These are phyloP conservation scores for Cardamine occulta DNA, from an alignment of 345 rosid species.

Conservation along the genomic window DNA sequence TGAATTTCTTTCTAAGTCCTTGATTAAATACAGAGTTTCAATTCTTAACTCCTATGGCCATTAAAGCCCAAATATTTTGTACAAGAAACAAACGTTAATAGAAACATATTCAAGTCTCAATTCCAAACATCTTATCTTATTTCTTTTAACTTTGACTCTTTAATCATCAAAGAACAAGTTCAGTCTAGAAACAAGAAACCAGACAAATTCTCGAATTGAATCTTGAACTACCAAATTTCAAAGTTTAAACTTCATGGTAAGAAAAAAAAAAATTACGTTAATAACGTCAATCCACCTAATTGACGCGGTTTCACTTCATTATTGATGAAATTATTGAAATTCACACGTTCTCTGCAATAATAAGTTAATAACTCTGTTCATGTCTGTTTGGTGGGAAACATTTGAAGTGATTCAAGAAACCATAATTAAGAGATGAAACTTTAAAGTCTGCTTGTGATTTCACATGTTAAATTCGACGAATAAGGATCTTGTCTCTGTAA, in stretches of 20 bases:
- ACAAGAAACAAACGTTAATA: background rate
- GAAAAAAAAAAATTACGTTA: background rate
- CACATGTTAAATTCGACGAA: conserved; percentile 25
- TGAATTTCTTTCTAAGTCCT: conserved; percentile 37
- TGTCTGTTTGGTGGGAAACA: conserved; percentile 21
- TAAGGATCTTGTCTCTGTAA: conserved; percentile 29
- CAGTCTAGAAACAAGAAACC: background rate
- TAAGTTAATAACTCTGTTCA: conserved; percentile 16
- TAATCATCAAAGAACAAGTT: conserved; percentile 7
- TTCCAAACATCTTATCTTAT: background rate
- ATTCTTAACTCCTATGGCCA: conserved; percentile 47
- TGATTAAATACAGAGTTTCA: conserved; percentile 50
- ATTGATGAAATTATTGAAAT: conserved; percentile 1
- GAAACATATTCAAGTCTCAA: background rate
- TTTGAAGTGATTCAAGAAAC: conserved; percentile 1
- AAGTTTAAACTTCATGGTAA: background rate
- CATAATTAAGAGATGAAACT: conserved; percentile 5
- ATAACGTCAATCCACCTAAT: conserved; percentile 17
- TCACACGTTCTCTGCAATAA: conserved; percentile 29
- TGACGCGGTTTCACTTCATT: background rate
- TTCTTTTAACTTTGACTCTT: background rate
- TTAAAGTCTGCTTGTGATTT: conserved; percentile 1
- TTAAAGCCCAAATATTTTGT: conserved; percentile 25
- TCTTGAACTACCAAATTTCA: background rate
- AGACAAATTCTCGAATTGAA: background rate